A percentile compares a stretch with the other conserved stretches of the same genome.
Evolutionary conservation across 2,329 filamentous ascomycete genomes (phyloP).

Genomic region (Nemania serpens): DNA sequence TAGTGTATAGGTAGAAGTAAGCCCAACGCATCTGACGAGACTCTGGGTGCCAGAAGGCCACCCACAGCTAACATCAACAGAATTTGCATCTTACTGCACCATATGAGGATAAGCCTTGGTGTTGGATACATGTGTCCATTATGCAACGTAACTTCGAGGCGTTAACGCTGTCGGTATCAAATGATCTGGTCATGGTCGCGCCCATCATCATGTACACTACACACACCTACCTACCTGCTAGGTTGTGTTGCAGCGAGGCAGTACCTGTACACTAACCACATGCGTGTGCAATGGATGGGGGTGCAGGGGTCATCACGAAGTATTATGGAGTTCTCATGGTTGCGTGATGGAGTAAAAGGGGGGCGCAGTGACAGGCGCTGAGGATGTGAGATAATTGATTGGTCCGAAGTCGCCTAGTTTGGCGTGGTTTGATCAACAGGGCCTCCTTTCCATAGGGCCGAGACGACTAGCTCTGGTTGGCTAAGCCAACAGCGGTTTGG

Average conservation of each 20-base stretch:
- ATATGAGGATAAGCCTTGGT: neutral
- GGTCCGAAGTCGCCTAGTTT: constrained; percentile 12
- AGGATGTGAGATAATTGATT: constrained; percentile 12
- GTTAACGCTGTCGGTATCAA: neutral
- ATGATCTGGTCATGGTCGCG: neutral
- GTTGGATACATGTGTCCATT: neutral
- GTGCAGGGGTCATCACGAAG: constrained; percentile 26
- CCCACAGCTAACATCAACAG: no score
- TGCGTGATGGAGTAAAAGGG: constrained; percentile 1
- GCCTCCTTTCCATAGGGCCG: constrained; percentile 17
- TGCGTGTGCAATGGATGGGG: no score
- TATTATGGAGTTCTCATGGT: neutral
- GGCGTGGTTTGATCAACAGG: constrained; percentile 26
- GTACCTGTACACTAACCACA: no score
- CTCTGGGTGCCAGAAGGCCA: no score
- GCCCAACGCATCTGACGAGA: no score
- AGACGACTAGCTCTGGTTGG: constrained; percentile 9
- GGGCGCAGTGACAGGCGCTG: constrained; percentile 14
- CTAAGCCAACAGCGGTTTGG: constrained; percentile 16
- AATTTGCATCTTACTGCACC: neutral
- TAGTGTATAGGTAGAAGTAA: no score
- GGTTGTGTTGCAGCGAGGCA: no score
- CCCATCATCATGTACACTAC: no score
- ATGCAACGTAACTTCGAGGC: constrained; percentile 8
- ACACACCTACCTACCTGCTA: no score